Base-by-base conservation (phyloP, 202 grass and related monocot genomes). In the Musa balbisiana region DNA sequence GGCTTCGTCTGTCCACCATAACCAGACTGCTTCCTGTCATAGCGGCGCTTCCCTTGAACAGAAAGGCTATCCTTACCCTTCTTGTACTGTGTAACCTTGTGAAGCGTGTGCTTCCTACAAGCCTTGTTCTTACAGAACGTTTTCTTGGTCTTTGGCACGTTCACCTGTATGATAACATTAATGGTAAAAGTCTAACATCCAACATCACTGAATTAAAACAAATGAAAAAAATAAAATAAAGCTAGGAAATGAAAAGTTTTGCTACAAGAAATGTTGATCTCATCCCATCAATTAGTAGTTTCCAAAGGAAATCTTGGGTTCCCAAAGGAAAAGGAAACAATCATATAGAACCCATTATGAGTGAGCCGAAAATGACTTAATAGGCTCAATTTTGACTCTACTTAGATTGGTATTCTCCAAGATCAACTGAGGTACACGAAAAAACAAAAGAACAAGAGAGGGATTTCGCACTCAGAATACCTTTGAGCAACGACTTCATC, bases 71-170 rank as follows among this genome's bases (percentile, higher is more conserved):
- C 77, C 54, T 79, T 79, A 8, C 77, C 77, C 54, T 79, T 79
- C 52, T 79, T 79, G 29, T 79, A 79, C 65, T 79, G 77, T 53
- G 77, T 79, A 60, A 79, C 77, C 65, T 79, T 79, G 67, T 79
- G 77, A 70, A 79, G 65, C 14, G 77, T 79, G 54, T 79, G 77
- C 65, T 79, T 79, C 29, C 9, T n/a, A 53, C 77, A 79, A 52
- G 26, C 66, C 53, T 71, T 79, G 67, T 71, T 79, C 77, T 79
- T 79, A 51, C 77, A 79, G 53, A 71, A 79, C 60, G 77, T 79
- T 26, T 79, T 79, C 66, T 79, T 79, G 11, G 77, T 79, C 67
- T 79, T 79, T 6, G 77, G 77, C 50, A 79, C 77, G 11, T 79
- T 79, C 65, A 79, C 77, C 77, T 79, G 25, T 23, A 50, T 12